These are phyloP conservation scores for Colletotrichum navitas DNA, from an alignment of 2,329 filamentous ascomycete genomes.

Conservation along the genomic window DNA sequence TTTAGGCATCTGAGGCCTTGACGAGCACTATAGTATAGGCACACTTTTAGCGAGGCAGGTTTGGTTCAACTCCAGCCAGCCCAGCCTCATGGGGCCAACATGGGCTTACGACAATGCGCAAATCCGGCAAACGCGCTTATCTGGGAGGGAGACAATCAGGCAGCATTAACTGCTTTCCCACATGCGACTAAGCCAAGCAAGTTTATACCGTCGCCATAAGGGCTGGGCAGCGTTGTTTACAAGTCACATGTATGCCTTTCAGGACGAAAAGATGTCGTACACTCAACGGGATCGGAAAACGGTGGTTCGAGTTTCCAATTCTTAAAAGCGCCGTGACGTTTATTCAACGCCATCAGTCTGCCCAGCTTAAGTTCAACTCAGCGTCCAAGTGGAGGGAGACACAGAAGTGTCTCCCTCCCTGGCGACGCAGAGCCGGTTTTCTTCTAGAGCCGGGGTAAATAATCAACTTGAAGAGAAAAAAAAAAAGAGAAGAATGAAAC, in stretches of 20 bases:
- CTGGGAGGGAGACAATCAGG: no score
- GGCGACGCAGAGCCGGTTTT: conserved; percentile 65
- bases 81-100: background rate
- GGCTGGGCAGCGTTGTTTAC: background rate
- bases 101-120: background rate
- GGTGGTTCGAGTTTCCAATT: conserved; percentile 70
- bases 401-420: conserved; percentile 46
- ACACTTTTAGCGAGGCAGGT: background rate
- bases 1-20: background rate
- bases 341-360: conserved; percentile 60
- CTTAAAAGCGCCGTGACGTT: conserved; percentile 69
- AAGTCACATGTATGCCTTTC: background rate
- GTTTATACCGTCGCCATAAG: background rate
- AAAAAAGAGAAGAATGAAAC: conserved; percentile 50
- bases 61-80: background rate
- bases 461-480: conserved; percentile 64
- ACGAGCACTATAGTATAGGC: background rate
- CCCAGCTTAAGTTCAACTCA: conserved; percentile 69
- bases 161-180: background rate
- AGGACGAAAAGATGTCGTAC: conserved; percentile 61
- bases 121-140: background rate
- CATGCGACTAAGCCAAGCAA: background rate
- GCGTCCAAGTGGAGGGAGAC: conserved; percentile 54
- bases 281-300: conserved; percentile 75
- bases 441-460: conserved; percentile 62